Evolutionary conservation across 1,139 yeast genomes (phyloP).

Genomic region (Candida sp.): DNA sequence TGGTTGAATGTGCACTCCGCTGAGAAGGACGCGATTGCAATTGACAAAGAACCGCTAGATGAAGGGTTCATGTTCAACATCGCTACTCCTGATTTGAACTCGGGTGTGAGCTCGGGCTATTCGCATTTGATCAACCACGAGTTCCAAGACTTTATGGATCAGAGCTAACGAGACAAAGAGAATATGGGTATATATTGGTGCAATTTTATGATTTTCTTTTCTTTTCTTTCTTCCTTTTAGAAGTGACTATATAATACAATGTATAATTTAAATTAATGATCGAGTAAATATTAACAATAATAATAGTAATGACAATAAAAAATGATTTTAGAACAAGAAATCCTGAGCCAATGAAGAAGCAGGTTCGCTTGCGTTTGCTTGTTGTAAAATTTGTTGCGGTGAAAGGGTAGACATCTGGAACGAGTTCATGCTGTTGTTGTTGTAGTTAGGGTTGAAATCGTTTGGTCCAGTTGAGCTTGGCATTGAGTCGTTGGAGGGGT

Average conservation of each 20-base stretch:
- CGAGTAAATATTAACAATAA: not conserved
- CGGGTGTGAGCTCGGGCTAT: conserved; percentile 25
- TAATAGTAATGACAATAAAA: not conserved
- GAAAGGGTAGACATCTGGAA: conserved; percentile 28
- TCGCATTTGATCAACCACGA: conserved; percentile 44
- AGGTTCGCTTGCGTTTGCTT: conserved; percentile 21
- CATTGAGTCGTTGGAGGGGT: conserved; percentile 3
- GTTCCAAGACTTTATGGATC: conserved; percentile 39
- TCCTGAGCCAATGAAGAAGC: conserved; percentile 12
- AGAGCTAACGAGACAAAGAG: conserved; percentile 6
- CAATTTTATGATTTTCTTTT: not conserved
- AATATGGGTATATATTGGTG: not conserved
- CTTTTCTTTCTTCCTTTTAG: not conserved
- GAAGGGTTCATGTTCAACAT: conserved; percentile 7
- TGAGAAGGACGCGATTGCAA: not conserved
- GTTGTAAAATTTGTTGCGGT: conserved; percentile 45
- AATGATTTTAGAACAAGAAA: conserved; percentile 5
- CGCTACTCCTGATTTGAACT: conserved; percentile 4
- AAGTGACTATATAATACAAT: conserved; percentile 6
- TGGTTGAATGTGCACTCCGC: conserved; percentile 49
- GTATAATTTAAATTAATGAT: not conserved
- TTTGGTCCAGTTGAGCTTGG: conserved; percentile 1
- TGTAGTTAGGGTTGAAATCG: conserved; percentile 4
- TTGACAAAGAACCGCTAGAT: conserved; percentile 1
- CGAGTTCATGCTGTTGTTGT: conserved; percentile 10